Conservation (phyloP, 495 filamentous ascomycete species). For the Tuber calosporum region DNA sequence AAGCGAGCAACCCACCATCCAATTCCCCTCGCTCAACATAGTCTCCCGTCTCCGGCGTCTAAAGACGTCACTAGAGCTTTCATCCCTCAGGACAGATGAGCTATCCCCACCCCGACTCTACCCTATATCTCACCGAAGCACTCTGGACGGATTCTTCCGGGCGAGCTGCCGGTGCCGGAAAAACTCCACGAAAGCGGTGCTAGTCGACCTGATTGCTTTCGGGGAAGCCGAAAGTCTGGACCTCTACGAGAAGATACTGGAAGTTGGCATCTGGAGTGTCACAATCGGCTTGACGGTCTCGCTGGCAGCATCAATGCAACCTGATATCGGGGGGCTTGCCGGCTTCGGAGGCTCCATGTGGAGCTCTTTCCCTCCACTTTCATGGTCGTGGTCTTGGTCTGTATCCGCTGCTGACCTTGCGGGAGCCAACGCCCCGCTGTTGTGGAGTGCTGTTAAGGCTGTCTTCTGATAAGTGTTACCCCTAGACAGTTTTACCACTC, state of each 20-base stretch:
- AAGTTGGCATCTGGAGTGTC: slow-evolving; percentile 16
- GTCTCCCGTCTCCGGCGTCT: slow-evolving; percentile 24
- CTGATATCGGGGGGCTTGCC: background rate
- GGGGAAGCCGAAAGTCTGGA: slow-evolving; percentile 38
- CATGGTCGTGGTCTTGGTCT: background rate
- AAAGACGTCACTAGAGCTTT: slow-evolving; percentile 33
- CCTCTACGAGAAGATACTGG: slow-evolving; percentile 28
- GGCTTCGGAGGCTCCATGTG: background rate
- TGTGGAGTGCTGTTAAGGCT: slow-evolving; percentile 25
- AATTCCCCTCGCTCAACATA: slow-evolving; percentile 25
- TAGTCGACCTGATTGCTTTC: slow-evolving; percentile 37
- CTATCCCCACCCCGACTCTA: slow-evolving; percentile 15
- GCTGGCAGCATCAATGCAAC: background rate
- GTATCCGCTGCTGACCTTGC: slow-evolving; percentile 11
- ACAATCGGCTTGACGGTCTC: slow-evolving; percentile 18
- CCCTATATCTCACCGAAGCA: slow-evolving; percentile 18
- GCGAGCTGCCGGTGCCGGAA: slow-evolving; percentile 18
- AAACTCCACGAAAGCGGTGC: slow-evolving; percentile 25
- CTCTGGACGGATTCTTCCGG: slow-evolving; percentile 30
- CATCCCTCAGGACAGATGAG: slow-evolving; percentile 18
- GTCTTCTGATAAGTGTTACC: slow-evolving; percentile 13
- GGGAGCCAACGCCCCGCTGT: slow-evolving; percentile 20
- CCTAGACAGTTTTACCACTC: slow-evolving; percentile 29
- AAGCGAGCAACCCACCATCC: slow-evolving; percentile 1
- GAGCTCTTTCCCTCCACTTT: background rate